Conservation (phyloP, 1,284 basidiomycete species). For the Cryptococcus maquisensis region DNA sequence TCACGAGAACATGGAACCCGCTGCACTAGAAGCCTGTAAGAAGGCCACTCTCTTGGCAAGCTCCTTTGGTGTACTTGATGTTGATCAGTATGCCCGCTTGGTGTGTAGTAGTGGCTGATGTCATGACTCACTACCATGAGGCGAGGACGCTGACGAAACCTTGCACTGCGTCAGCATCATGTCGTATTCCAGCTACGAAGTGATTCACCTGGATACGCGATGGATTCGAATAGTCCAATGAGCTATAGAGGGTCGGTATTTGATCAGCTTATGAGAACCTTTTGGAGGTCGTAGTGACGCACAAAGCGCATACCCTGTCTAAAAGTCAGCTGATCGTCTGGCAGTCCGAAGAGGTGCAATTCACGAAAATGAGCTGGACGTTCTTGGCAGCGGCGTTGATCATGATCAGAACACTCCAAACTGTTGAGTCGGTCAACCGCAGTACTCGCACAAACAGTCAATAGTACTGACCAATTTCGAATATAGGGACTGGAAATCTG, state of each 20-base stretch:
- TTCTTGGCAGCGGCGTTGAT: conserved; percentile 9
- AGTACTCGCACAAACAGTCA: not conserved
- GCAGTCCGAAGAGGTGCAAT: not conserved
- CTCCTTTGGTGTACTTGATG: conserved; percentile 2
- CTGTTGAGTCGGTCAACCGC: not conserved
- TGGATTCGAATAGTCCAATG: conserved; percentile 6
- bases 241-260: not conserved
- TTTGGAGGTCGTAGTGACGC: not conserved
- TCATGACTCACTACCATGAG: conserved; percentile 5
- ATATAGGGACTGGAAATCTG: conserved; percentile 1
- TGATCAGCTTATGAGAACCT: not conserved
- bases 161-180: no score
- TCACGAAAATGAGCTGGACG: conserved; percentile 5
- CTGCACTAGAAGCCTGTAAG: conserved; percentile 4
- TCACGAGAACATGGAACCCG: conserved; percentile 5
- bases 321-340: not conserved
- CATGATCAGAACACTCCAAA: conserved; percentile 6
- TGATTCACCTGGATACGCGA: conserved; percentile 1
- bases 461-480: not conserved
- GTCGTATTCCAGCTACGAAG: no score
- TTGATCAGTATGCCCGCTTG: not conserved
- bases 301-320: conserved; percentile 6
- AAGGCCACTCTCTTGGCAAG: conserved; percentile 8
- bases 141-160: conserved; percentile 9
- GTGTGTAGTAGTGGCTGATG: not conserved